Evolutionary conservation across 2,329 filamentous ascomycete species (phyloP).

Genomic region (Venturia oleaginea): DNA sequence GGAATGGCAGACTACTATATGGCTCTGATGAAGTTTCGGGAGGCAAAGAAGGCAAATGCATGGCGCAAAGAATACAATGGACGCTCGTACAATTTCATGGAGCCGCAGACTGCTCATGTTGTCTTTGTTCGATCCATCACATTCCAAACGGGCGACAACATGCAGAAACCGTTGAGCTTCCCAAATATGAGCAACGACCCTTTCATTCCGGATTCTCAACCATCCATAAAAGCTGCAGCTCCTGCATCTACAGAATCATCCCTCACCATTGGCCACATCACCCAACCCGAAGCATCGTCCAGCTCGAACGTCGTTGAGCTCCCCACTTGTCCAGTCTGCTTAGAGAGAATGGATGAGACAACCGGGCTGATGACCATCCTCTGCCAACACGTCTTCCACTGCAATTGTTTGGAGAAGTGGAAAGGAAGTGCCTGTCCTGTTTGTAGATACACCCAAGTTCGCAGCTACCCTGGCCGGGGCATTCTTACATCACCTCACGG

Average conservation of each 20-base stretch:
- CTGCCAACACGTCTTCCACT: slow-evolving; percentile 97
- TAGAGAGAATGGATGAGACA: slow-evolving; percentile 97
- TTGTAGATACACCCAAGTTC: slow-evolving; percentile 75
- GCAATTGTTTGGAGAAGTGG: slow-evolving; percentile 93
- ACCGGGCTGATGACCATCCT: slow-evolving; percentile 90
- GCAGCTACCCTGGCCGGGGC: slow-evolving; percentile 28
- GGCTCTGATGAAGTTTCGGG: slow-evolving; percentile 88
- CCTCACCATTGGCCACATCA: slow-evolving; percentile 31
- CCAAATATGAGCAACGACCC: slow-evolving; percentile 56
- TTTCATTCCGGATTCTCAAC: slow-evolving; percentile 37
- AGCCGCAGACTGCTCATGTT: slow-evolving; percentile 91
- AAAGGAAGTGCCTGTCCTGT: slow-evolving; percentile 88
- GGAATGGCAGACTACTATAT: slow-evolving; percentile 84
- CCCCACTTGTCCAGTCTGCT: slow-evolving; percentile 89
- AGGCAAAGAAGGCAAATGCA: slow-evolving; percentile 59
- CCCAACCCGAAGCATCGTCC: slow-evolving; percentile 57
- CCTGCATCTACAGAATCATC: slow-evolving; percentile 27
- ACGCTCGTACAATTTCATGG: slow-evolving; percentile 84
- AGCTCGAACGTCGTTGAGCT: slow-evolving; percentile 83
- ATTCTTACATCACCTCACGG: slow-evolving; percentile 24
- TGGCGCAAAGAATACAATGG: slow-evolving; percentile 89
- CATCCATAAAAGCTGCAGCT: slow-evolving; percentile 17
- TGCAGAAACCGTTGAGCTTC: slow-evolving; percentile 41
- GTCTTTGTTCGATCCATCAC: slow-evolving; percentile 90
- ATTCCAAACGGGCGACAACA: slow-evolving; percentile 55